A percentile compares a stretch with the other conserved stretches of the same genome.
Evolutionary conservation across 148 eudicot genomes (phyloP).

Genomic region (Camellia granthamiana): DNA sequence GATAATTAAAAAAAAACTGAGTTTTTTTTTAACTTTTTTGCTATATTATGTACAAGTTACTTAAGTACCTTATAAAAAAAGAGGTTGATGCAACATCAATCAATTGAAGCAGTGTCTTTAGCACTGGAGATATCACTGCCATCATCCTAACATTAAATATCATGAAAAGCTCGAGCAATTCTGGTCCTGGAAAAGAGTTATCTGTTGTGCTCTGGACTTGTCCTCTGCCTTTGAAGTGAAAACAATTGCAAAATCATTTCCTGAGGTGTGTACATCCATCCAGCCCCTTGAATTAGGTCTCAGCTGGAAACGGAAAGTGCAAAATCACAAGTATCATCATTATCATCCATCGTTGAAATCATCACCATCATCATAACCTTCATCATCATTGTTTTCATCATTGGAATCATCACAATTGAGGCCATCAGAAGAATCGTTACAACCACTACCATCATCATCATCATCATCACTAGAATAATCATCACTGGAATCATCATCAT

Average conservation of each 20-base stretch:
- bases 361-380: constrained; percentile 6
- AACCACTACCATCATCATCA: constrained; percentile 4
- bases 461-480: constrained; percentile 10
- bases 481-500: neutral
- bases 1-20: neutral
- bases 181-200: constrained; percentile 33
- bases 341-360: constrained; percentile 14
- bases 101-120: constrained; percentile 41
- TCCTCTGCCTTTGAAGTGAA: constrained; percentile 36
- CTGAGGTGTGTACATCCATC: constrained; percentile 53
- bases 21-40: neutral
- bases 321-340: constrained; percentile 30
- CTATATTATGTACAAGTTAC: constrained; percentile 17
- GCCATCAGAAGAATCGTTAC: constrained; percentile 14
- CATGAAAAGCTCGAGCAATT: constrained; percentile 50
- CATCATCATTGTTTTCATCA: constrained; percentile 11
- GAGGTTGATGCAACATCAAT: constrained; percentile 13
- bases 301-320: constrained; percentile 54
- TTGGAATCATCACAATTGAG: constrained; percentile 14
- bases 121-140: constrained; percentile 42
- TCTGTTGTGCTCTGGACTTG: constrained; percentile 35
- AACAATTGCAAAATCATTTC: constrained; percentile 58
- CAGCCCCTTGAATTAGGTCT: constrained; percentile 54
- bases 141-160: constrained; percentile 41
- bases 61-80: neutral